phyloP scores from a whole-genome alignment of 108 stramenopile genomes.

The Cyclostephanos tholiformis region DNA sequence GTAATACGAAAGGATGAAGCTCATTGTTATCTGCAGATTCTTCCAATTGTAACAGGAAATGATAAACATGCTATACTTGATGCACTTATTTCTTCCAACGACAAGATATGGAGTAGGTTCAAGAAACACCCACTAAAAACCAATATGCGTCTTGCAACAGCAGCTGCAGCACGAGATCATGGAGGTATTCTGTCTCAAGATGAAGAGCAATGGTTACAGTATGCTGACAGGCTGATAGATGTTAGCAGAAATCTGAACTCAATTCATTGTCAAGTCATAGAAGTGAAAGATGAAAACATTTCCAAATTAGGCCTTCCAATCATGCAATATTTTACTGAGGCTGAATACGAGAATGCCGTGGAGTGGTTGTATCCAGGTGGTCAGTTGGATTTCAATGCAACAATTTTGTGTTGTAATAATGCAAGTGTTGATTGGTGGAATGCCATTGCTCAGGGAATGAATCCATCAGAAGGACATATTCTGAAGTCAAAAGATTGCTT shows the following conservation, averaged over 20 bases:
- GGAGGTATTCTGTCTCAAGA: background rate
- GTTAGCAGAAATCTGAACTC: background rate
- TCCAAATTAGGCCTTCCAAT: too few species aligned
- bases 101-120: background rate
- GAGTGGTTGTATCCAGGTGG: too few species aligned
- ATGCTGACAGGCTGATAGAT: background rate
- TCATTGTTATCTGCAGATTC: background rate
- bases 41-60: background rate
- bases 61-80: background rate
- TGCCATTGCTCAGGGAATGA: background rate
- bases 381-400: background rate
- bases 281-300: too few species aligned
- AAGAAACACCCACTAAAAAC: background rate
- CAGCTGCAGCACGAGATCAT: background rate
- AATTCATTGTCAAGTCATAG: too few species aligned
- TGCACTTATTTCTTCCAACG: background rate
- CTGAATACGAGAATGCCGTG: too few species aligned
- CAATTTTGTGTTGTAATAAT: too few species aligned
- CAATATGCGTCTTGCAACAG: conserved; percentile 1
- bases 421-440: background rate
- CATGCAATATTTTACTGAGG: too few species aligned
- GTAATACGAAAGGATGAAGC: too few species aligned
- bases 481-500: background rate
- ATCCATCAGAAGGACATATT: background rate
- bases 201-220: background rate